Evolutionary conservation across 2,329 filamentous ascomycete species (phyloP).

Genomic region (Lecanicillium sp.): DNA sequence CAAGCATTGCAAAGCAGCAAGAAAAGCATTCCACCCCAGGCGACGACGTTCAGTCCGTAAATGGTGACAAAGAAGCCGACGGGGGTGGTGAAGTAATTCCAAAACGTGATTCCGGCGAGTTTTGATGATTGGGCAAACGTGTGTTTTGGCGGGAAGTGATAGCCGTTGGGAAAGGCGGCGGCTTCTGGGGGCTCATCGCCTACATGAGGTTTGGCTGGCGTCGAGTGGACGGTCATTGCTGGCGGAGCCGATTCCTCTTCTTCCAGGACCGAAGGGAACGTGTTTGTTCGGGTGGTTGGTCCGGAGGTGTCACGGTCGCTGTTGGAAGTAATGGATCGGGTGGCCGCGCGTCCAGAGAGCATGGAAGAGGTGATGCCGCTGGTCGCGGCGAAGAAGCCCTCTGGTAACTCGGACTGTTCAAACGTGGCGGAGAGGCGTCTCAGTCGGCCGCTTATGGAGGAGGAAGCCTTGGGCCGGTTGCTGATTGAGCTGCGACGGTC

Average conservation of each 20-base stretch:
- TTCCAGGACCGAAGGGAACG: conserved; percentile 13
- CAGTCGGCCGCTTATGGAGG: conserved; percentile 23
- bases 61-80: conserved; percentile 70
- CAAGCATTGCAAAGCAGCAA: conserved; percentile 67
- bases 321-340: conserved; percentile 13
- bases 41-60: conserved; percentile 76
- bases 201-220: conserved; percentile 4
- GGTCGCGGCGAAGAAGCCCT: conserved; percentile 40
- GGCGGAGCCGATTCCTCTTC: conserved; percentile 12
- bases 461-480: conserved; percentile 21
- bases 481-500: conserved; percentile 7
- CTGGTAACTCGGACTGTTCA: conserved; percentile 36
- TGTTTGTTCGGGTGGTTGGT: conserved; percentile 13
- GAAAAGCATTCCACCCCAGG: conserved; percentile 90
- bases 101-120: conserved; percentile 54
- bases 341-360: conserved; percentile 15
- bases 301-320: conserved; percentile 12
- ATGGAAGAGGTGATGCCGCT: conserved; percentile 36
- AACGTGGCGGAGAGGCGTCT: conserved; percentile 29
- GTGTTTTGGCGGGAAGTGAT: conserved; percentile 57
- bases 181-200: conserved; percentile 20
- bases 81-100: conserved; percentile 67
- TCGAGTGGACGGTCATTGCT: background rate
- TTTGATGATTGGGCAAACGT: conserved; percentile 50
- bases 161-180: conserved; percentile 51